A percentile compares a stretch with the other conserved stretches of the same genome.
Conservation (phyloP, 228 moss, liverwort and hornwort genomes). For the Sphagnum magellanicum region DNA sequence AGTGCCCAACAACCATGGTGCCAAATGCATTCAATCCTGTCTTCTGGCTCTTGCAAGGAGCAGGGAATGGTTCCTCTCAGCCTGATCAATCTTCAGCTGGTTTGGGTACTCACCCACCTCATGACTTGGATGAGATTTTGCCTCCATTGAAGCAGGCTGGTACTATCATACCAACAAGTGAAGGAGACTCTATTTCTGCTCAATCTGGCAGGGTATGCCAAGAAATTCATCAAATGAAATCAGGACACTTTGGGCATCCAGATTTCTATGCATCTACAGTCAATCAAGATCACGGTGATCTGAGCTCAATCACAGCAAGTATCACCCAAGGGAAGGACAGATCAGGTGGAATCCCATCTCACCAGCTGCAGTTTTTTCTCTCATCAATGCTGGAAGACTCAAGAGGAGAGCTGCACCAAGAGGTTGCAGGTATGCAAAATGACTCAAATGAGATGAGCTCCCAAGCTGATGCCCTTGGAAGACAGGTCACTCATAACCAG, state of each 20-base stretch:
- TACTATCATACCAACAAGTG: too few species aligned
- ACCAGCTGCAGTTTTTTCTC: neutral
- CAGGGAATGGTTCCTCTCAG: conserved; percentile 9
- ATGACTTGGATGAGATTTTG: conserved; percentile 26
- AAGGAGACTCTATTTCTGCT: too few species aligned
- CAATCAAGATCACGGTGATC: conserved; percentile 11
- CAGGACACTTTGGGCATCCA: too few species aligned
- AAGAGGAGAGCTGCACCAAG: neutral
- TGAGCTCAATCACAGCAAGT: conserved; percentile 44
- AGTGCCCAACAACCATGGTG: conserved; percentile 24
- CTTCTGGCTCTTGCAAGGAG: conserved; percentile 42
- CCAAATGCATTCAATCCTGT: conserved; percentile 47
- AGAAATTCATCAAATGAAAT: too few species aligned
- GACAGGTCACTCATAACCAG: neutral
- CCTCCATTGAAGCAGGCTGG: conserved; percentile 1
- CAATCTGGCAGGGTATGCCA: too few species aligned
- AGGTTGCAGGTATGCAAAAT: neutral
- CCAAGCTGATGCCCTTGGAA: neutral
- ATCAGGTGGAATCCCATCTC: neutral
- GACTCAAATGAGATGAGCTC: neutral
- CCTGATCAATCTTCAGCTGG: conserved; percentile 9
- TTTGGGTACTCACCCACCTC: neutral
- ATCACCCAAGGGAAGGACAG: conserved; percentile 8
- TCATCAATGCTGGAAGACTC: neutral
- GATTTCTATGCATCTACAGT: too few species aligned